A percentile compares a stretch with the other conserved stretches of the same genome.
phyloP scores from a whole-genome alignment of 768 basidiomycete species.

The Termitomyces sp. region DNA sequence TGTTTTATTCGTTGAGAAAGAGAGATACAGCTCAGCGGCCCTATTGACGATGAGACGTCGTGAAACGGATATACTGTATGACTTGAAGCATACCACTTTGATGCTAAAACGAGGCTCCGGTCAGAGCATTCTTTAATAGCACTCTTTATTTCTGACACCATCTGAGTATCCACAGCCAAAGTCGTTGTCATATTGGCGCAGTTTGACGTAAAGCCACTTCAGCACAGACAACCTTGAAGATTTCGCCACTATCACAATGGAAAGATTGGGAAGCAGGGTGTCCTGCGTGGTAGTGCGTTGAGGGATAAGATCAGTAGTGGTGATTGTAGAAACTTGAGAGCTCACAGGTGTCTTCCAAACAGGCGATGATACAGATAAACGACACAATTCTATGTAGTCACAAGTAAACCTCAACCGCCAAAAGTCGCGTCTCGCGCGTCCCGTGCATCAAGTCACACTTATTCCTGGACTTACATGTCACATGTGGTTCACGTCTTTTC shows the following conservation, averaged over 20 bases:
- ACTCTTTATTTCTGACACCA: conserved; percentile 49
- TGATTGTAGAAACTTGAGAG: neutral
- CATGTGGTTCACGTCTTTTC: no score
- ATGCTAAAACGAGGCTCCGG: conserved; percentile 61
- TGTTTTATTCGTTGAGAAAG: conserved; percentile 47
- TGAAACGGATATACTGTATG: neutral
- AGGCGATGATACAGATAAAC: neutral
- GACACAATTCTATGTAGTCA: neutral
- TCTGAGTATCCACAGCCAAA: conserved; percentile 32
- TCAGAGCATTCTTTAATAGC: conserved; percentile 72
- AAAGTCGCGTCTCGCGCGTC: neutral
- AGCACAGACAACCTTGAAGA: neutral
- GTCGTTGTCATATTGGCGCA: conserved; percentile 16
- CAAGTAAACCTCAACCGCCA: neutral
- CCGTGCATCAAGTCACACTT: neutral
- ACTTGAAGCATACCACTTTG: conserved; percentile 60
- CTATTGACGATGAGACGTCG: conserved; percentile 28
- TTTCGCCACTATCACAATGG: neutral
- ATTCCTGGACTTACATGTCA: neutral
- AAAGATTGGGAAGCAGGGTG: neutral
- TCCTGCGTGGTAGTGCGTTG: neutral
- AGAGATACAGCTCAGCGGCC: conserved; percentile 72
- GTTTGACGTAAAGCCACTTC: neutral
- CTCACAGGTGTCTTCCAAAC: neutral
- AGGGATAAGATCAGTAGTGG: neutral